Conservation (phyloP, 2,329 filamentous ascomycete genomes). For the Sodiomyces alkalinus region DNA sequence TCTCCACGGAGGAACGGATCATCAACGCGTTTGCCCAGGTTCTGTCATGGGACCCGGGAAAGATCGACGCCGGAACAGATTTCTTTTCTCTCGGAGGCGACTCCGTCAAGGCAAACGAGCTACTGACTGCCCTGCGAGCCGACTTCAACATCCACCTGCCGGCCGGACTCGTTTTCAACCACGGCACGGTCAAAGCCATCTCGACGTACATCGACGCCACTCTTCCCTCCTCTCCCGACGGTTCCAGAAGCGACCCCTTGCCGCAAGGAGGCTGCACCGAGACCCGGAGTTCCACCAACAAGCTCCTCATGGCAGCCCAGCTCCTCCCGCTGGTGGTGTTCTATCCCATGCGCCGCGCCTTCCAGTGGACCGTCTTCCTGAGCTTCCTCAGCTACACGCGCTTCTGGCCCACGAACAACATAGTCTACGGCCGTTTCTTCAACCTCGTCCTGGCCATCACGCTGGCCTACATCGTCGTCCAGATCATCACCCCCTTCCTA, state of each 20-base stretch:
- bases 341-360: slow-evolving; percentile 33
- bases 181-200: slow-evolving; percentile 26
- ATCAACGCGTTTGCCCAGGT: slow-evolving; percentile 28
- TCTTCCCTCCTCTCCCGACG: slow-evolving; percentile 3
- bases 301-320: slow-evolving; percentile 31
- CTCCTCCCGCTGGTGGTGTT: slow-evolving; percentile 32
- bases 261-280: slow-evolving; percentile 20
- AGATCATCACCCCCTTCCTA: slow-evolving; percentile 24
- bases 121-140: slow-evolving; percentile 33
- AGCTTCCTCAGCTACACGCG: slow-evolving; percentile 26
- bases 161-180: slow-evolving; percentile 34
- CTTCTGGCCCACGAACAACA: slow-evolving; percentile 21
- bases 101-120: slow-evolving; percentile 33
- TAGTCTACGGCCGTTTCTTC: slow-evolving; percentile 28
- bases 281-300: slow-evolving; percentile 32
- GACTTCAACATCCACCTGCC: slow-evolving; percentile 32
- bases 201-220: slow-evolving; percentile 20
- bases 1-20: slow-evolving; percentile 21
- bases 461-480: slow-evolving; percentile 23
- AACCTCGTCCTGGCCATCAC: slow-evolving; percentile 29
- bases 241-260: slow-evolving; percentile 3
- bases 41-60: slow-evolving; percentile 20
- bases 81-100: slow-evolving; percentile 41
- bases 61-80: slow-evolving; percentile 26
- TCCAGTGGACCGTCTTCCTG: slow-evolving; percentile 38